Base-by-base conservation (phyloP, 441 rosid species). In the Pelargonium citronellum region DNA sequence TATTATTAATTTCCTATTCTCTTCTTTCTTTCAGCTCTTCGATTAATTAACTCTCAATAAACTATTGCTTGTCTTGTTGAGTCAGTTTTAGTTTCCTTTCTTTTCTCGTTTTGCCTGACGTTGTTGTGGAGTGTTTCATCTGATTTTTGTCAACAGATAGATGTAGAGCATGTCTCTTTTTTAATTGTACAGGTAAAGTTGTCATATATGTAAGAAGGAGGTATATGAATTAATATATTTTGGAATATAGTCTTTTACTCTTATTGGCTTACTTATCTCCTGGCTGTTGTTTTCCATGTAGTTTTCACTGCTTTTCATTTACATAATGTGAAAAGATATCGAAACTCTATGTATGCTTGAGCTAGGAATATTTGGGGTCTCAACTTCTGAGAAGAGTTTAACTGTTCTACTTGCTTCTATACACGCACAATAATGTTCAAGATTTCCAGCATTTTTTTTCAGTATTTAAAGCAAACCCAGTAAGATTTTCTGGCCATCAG, bases 1-100 rank as follows among this genome's bases (percentile, higher is more conserved):
- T 34, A 34, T 34, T 76, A 79, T 73, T 73, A 73, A 16, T 15
- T 53, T 53, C 73, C 75, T 75, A 61, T 84, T 77, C 74, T 80
- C 77, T 74, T 74, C 66, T 24, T 70, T 73, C 57, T 53, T 78
- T 68, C 69, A 79, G 80, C 74, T 79, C 73, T 79, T 75, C 63
- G 76, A 80, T 74, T 80, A 74, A 75, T 81, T 86, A 80, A 83
- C 83, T 77, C 74, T 78, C 72, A 86, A 85, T 86, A 86, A 86
- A 77, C 74, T 81, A 65, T 71, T 19, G 67, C 66, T 71, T 66
- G 30, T 82, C 83, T 75, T 69, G 65, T 75, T 27, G 75, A 67
- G 82, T 81, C 81, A 71, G 83, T 69, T 69, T 74, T 70, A n/a
- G 67, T 74, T 65, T 73, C 69, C 44, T 66, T 65, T 43, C 55